Conservation (phyloP, 306 rosid genomes). For the Myrica gale region DNA sequence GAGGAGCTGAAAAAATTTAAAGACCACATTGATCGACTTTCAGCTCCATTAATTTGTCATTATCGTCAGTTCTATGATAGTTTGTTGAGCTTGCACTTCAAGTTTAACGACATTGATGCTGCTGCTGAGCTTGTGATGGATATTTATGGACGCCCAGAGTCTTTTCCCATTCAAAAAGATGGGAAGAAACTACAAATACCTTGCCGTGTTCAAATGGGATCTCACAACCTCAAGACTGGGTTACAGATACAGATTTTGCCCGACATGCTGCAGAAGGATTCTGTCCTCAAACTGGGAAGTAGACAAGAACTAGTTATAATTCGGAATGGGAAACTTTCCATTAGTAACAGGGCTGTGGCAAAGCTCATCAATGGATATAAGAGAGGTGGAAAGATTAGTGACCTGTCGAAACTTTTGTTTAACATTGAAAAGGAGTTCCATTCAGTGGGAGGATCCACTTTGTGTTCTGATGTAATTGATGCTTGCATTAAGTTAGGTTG, state of each 20-base stretch:
- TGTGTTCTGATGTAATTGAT: constrained; percentile 55
- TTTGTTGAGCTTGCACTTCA: constrained; percentile 82
- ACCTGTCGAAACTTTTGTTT: constrained; percentile 63
- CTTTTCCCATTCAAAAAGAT: constrained; percentile 29
- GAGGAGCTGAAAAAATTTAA: constrained; percentile 67
- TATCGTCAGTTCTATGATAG: constrained; percentile 71
- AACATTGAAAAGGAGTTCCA: constrained; percentile 42
- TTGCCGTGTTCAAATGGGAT: constrained; percentile 65
- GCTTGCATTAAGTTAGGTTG: constrained; percentile 78
- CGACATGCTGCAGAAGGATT: constrained; percentile 63
- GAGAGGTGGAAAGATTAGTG: constrained; percentile 44
- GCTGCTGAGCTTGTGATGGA: constrained; percentile 66
- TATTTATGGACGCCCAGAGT: constrained; percentile 44
- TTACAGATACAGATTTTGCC: constrained; percentile 60
- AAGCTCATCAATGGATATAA: constrained; percentile 54
- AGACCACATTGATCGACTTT: constrained; percentile 46
- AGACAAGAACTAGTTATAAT: constrained; percentile 51
- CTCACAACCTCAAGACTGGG: constrained; percentile 52
- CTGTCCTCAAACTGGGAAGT: constrained; percentile 59
- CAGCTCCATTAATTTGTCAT: constrained; percentile 44
- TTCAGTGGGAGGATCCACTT: constrained; percentile 49
- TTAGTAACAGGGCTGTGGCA: constrained; percentile 61
- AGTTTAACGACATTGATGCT: constrained; percentile 60
- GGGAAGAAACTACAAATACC: constrained; percentile 36
- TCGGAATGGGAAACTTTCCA: constrained; percentile 62